Evolutionary conservation across 2,329 filamentous ascomycete species (phyloP), one percentile per base, ranked within the genome.

Genomic region (Lachnellula occidentalis): DNA sequence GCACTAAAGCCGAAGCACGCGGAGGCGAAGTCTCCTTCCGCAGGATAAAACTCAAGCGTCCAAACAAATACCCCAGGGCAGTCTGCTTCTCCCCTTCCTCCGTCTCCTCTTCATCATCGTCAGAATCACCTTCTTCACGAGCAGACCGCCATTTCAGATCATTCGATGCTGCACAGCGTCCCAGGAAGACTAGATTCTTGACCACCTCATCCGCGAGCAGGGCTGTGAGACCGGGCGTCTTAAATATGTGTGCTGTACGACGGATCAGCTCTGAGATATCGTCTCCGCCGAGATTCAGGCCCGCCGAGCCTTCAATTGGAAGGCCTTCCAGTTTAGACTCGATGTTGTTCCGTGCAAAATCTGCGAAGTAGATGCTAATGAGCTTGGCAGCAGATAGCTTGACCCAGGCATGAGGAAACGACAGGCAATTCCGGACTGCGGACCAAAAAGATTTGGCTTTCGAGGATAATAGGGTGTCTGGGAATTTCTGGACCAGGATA

Each of bases 171-270:
- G 81, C 80, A 65, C 74, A 85, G 57, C 78, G 82, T 42, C 85
- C 89, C 0, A 99, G 76, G 75, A 95, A 95, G 37, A 92, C 78
- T 36, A 96, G 76, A 59, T 96, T 90, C 61, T 90, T 87, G 4
- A 89, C 83, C 12, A 85, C 85, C 67, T 95, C 90, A 42, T 82
- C 78, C 1, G 88, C 88, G n/a, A 97, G 76, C 9, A 83, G 78
- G 65, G 94, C 86, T 15, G 86, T 84, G 7, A 92, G 70, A 50
- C 79, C 80, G 0, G 80, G 77, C 0, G 81, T 81, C 47, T 82
- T 82, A 45, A 96, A 67, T 17, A 80, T 76, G 46, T 73, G 70
- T 7, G 81, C 71, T 0, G 72, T 71, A 12, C 78, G 70, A 14
- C 76, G 74, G 57, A 78, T 81, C 70, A 77, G 79, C 68, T 74